Conservation (phyloP, 495 filamentous ascomycete genomes). For the Ramalina peruviana region DNA sequence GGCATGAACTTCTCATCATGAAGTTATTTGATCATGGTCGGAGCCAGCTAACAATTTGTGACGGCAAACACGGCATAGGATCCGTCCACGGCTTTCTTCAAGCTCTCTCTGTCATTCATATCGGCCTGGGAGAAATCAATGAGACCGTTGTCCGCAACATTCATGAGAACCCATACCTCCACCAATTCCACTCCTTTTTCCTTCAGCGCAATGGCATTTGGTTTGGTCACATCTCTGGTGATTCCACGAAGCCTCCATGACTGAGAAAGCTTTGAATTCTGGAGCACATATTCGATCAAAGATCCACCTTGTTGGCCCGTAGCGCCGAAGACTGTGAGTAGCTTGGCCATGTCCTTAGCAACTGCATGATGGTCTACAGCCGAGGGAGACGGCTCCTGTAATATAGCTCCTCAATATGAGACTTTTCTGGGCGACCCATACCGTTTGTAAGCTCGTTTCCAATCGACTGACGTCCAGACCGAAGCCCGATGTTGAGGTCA, state of each 20-base stretch:
- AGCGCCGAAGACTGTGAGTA: constrained; percentile 46
- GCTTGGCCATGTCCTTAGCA: constrained; percentile 22
- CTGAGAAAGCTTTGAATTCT: constrained; percentile 31
- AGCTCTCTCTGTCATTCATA: constrained; percentile 20
- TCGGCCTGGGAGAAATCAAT: constrained; percentile 20
- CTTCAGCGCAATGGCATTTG: constrained; percentile 16
- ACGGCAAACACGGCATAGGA: constrained; percentile 36
- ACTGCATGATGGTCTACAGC: too few relatives aligned
- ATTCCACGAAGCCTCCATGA: constrained; percentile 41
- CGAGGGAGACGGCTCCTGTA: too few relatives aligned
- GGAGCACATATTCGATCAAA: constrained; percentile 36
- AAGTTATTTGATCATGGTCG: constrained; percentile 12
- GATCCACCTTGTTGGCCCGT: constrained; percentile 51
- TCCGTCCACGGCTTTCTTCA: constrained; percentile 29
- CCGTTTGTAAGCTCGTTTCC: too few relatives aligned
- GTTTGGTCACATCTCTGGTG: constrained; percentile 24
- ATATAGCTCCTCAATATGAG: too few relatives aligned
- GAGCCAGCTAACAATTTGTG: constrained; percentile 25
- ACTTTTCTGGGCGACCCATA: too few relatives aligned
- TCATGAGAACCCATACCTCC: too few relatives aligned
- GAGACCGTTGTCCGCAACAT: too few relatives aligned
- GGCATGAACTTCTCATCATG: too few relatives aligned
- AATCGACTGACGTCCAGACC: too few relatives aligned
- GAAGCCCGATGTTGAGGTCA: too few relatives aligned
- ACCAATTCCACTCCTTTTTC: constrained; percentile 16